Base-by-base conservation (phyloP, 306 rosid genomes). In the Glycine latifolia region DNA sequence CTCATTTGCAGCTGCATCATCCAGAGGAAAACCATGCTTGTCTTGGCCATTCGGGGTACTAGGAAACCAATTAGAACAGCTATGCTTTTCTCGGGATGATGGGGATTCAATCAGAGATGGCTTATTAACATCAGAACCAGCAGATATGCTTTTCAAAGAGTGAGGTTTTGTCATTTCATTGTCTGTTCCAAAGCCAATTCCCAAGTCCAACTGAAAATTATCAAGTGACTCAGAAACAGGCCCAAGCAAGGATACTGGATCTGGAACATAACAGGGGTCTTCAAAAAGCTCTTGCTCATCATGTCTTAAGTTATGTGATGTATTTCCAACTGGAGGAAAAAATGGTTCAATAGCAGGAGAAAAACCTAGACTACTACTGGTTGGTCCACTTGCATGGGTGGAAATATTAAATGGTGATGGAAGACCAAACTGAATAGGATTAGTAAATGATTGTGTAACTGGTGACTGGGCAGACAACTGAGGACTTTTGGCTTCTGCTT, bases 161-260 rank as follows among this genome's bases (percentile, higher is more conserved):
- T 84, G 88, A 67, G 92, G 90, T 85, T 83, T 88, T 67, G 86
- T 87, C 74, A 85, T 73, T 78, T 87, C 92, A 73, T 71, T 79
- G 75, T 89, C 97, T 60, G 76, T 67, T 79, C 83, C 87, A 85
- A 87, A 92, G 80, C 92, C 83, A 65, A 86, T 78, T 61, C 97
- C 97, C 81, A 88, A 55, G 83, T 95, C 97, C 78, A 87, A 83
- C 81, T 92, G 98, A 87, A 95, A 95, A 87, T 95, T 89, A 79
- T 93, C 91, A 63, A 96, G 97, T 2, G 98, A 96, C 89, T 93
- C 98, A 31, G 98, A 96, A 87, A 96, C 98, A 17, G 99, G 97
- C 61, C 99, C 99, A 81, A 96, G 89, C 76, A 96, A 88, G 39
- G 98, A 89, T 49, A 86, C 90, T 7, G 95, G 98, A 87, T 92